Evolutionary conservation across 371 early-diverging fungal genomes (phyloP), one percentile per base, ranked within the genome.

Genomic region (Batrachochytrium dendrobatidis): DNA sequence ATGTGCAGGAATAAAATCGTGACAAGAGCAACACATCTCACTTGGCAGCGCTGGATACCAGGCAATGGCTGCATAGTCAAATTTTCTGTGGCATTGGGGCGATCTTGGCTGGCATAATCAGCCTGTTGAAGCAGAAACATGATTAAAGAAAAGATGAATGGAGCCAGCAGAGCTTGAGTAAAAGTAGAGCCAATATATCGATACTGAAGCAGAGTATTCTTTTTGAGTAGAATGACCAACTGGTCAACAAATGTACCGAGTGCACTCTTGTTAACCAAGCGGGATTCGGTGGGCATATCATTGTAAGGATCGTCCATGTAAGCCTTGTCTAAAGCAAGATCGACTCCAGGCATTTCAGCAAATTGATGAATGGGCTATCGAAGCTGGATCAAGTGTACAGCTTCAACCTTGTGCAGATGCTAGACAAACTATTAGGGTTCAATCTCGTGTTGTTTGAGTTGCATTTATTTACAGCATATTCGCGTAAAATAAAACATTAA

Each of bases 71-170:
- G 62, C 77, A 75, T 17, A 70, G 33, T 30, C 67, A 58, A 0
- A 84, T 86, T 62, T 81, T 67, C 20, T 61, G 12, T 48, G 25
- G 63, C 68, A 55, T 71, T 77, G 28, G 68, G 63, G 28, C 55
- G 53, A n/a, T 60, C 43, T 55, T 82, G 81, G 45, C 68, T 71
- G 25, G 73, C 59, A 34, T 77, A 71, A 65, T 83, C 82, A 0
- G 79, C 79, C 66, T 75, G 58, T 57, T 86, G 86, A 18, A 86
- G 75, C 34, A 81, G 55, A 62, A 74, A 81, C 29, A 86, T 70
- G 12, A 86, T 71, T 56, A 86, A 64, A 60, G 76, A 63, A 71
- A 84, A 86, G 26, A 85, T 51, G 54, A 86, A 61, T 1, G 86
- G 86, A 7, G 85, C 83, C 10, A 83, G 30, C 33, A 86, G 53